phyloP scores from a whole-genome alignment of 176 grass and related monocot species.

The Bothriochloa decipiens region DNA sequence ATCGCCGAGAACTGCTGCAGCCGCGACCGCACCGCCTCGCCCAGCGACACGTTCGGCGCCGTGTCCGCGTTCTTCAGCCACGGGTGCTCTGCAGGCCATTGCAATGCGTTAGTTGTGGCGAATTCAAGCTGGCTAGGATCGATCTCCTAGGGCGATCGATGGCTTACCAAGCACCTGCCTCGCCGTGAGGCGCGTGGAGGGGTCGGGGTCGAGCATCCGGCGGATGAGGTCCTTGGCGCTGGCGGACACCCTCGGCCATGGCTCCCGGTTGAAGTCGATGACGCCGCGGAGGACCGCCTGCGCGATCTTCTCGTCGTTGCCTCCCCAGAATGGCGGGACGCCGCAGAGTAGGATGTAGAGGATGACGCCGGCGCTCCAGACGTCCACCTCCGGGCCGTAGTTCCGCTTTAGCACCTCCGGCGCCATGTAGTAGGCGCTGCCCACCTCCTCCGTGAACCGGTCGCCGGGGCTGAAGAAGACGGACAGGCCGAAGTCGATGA shows the following conservation, averaged over 20 bases:
- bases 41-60: conserved; percentile 68
- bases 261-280: conserved; percentile 70
- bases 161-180: conserved; percentile 55
- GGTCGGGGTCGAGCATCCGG: conserved; percentile 74
- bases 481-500: conserved; percentile 96
- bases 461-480: conserved; percentile 76
- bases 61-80: conserved; percentile 72
- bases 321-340: conserved; percentile 79
- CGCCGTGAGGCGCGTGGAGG: conserved; percentile 50
- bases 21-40: conserved; percentile 59
- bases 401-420: conserved; percentile 70
- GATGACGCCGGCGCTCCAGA: conserved; percentile 94
- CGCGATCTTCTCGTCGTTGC: conserved; percentile 87
- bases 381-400: conserved; percentile 79
- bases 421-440: conserved; percentile 91
- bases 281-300: conserved; percentile 66
- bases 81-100: conserved; percentile 51
- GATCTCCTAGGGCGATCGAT: no score
- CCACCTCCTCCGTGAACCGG: conserved; percentile 81
- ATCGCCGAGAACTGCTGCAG: conserved; percentile 79
- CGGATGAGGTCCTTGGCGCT: conserved; percentile 83
- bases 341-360: conserved; percentile 92
- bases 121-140: no score
- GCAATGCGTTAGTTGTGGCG: no score
- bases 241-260: conserved; percentile 68